These are phyloP conservation scores for Viola pubescens DNA, from an alignment of 441 rosid genomes.

Conservation along the genomic window DNA sequence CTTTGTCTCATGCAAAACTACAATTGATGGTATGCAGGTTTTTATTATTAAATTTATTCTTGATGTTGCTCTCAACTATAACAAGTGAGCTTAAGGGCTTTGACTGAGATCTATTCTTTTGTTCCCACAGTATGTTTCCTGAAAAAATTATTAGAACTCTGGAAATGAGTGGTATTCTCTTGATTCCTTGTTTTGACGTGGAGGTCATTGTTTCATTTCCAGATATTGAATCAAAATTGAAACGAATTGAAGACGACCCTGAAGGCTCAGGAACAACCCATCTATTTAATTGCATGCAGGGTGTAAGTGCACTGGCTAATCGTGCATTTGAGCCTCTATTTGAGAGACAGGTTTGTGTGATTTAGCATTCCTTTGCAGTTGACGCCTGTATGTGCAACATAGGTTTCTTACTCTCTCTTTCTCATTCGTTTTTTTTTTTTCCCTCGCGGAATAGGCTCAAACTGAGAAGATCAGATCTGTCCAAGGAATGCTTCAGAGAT, in stretches of 20 bases:
- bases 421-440: no score
- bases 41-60: conserved; percentile 7
- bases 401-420: conserved; percentile 11
- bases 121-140: conserved; percentile 8
- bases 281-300: conserved; percentile 72
- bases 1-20: conserved; percentile 98
- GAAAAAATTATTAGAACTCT: conserved; percentile 2
- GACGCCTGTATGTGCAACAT: conserved; percentile 5
- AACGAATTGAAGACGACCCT: conserved; percentile 93
- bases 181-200: conserved; percentile 20
- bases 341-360: conserved; percentile 82
- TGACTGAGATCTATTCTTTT: conserved; percentile 12
- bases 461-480: conserved; percentile 97
- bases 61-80: conserved; percentile 14
- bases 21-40: conserved; percentile 76
- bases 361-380: conserved; percentile 19
- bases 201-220: conserved; percentile 17
- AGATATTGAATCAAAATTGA: conserved; percentile 95
- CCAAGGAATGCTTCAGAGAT: conserved; percentile 99
- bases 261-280: conserved; percentile 95
- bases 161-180: neutral
- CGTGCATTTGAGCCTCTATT: conserved; percentile 90
- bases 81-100: conserved; percentile 7
- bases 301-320: conserved; percentile 71
- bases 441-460: conserved; percentile 59